These are phyloP conservation scores for Leishmania guyanensis DNA, from an alignment of 208 protist species.

Conservation along the genomic window DNA sequence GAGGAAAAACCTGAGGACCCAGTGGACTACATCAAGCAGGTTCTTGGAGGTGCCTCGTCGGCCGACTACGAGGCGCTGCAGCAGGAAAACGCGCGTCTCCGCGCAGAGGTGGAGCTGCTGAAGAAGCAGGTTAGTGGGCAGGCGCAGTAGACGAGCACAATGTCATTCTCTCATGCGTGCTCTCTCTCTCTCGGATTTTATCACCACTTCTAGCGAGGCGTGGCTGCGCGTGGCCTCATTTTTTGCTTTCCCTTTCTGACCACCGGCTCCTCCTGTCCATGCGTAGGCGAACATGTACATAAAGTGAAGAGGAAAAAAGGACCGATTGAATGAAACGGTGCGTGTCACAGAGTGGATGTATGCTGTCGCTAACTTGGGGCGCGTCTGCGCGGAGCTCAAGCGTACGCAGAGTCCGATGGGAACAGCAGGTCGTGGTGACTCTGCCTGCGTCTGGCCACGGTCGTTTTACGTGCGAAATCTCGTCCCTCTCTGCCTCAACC, in stretches of 20 bases:
- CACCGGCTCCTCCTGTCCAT: background rate
- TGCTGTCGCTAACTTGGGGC: background rate
- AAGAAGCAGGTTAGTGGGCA: slow-evolving; percentile 77
- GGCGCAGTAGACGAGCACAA: background rate
- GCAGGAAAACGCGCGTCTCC: slow-evolving; percentile 83
- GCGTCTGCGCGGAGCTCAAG: background rate
- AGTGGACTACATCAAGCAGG: slow-evolving; percentile 93
- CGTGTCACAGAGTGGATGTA: background rate
- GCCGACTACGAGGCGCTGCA: slow-evolving; percentile 88
- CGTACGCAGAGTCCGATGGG: background rate
- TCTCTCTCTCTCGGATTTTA: background rate
- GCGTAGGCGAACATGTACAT: slow-evolving; percentile 11
- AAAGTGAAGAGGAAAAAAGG: background rate
- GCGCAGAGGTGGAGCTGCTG: slow-evolving; percentile 79
- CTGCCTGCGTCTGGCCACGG: background rate
- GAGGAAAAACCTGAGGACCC: slow-evolving; percentile 92
- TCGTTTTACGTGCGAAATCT: background rate
- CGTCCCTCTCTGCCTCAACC: background rate
- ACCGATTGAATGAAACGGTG: background rate
- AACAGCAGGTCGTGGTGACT: background rate
- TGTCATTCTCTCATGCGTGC: background rate
- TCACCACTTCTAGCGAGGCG: background rate
- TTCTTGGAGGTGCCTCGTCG: slow-evolving; percentile 88
- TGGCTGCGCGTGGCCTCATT: background rate
- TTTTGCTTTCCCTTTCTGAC: background rate